A percentile compares a stretch with the other conserved stretches of the same genome.
These are phyloP conservation scores for Elongisporangium undulatum DNA, from an alignment of 352 stramenopile genomes.

Conservation along the genomic window DNA sequence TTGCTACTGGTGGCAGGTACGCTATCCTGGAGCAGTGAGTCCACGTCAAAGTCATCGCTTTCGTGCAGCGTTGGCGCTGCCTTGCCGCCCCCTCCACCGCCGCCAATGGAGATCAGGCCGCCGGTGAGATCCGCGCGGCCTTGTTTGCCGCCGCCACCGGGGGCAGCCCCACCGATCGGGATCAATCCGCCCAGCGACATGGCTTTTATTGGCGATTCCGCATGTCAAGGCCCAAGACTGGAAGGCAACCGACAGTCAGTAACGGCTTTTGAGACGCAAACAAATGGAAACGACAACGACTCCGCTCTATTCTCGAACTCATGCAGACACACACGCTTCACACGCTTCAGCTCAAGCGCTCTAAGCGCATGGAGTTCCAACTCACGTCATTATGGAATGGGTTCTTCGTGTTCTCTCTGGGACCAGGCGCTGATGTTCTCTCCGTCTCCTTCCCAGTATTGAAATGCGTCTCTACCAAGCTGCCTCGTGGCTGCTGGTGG, in stretches of 20 bases:
- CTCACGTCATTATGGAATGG: neutral
- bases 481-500: neutral
- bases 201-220: neutral
- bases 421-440: neutral
- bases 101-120: constrained; percentile 52
- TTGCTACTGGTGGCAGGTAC: constrained; percentile 8
- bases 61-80: constrained; percentile 31
- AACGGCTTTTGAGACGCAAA: neutral
- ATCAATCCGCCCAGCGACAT: constrained; percentile 53
- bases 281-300: neutral
- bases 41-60: constrained; percentile 52
- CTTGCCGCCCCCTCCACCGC: constrained; percentile 1
- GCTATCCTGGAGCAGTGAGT: constrained; percentile 46
- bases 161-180: constrained; percentile 28
- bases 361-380: neutral
- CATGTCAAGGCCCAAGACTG: neutral
- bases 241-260: neutral
- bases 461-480: neutral
- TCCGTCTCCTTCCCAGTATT: neutral
- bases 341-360: too few relatives aligned
- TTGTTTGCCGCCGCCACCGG: constrained; percentile 13
- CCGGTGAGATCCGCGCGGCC: constrained; percentile 39
- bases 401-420: neutral
- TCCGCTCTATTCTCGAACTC: neutral
- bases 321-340: too few relatives aligned